Evolutionary conservation across 305 asterid genomes (phyloP), one percentile per base, ranked within the genome.

Genomic region (Withania somnifera): DNA sequence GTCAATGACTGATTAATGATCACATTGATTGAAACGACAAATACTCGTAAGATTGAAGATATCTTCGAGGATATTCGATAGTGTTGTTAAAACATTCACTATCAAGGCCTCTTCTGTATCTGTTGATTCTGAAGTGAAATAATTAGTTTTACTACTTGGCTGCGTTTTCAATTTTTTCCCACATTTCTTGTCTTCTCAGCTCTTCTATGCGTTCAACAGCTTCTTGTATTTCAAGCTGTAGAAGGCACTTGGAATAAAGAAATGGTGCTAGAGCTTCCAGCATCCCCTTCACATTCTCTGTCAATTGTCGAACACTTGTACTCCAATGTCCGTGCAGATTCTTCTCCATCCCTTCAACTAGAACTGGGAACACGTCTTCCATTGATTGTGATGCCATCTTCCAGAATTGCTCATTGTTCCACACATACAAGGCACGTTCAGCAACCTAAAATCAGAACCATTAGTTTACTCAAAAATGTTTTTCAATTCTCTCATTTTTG

Each of bases 391-490:
- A 86, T 45, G 91, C 94, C 97, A 91, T 93, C 88, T 91, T 94
- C 89, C 93, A 95, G 24, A 94, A 90, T 32, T 60, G 90, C 89
- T 94, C 97, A 53, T 89, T 94, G 90, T 91, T 94, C 98, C 98
- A 94, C 30, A 91, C 86, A 19, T 94, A 92, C n/a, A 92, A 90
- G 8, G 97, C 98, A 0, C 97, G 87, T 86, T 94, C 98, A 8
- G 98, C 98, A 20, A 94, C 98, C 98, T 94, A 84, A 67, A 22
- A 54, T 54, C 61, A 19, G 7, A 58, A 13, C 19, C 47, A 9
- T 50, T 50, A 50, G 61, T 15, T 13, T 9, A 19, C 26, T 30
- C 9, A 14, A 56, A 54, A 56, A 56, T 56, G 64, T 56, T 26
- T 22, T 57, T 30, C 34, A 30, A n/a, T n/a, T n/a, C n/a, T n/a